phyloP scores from a whole-genome alignment of 805 yeast genomes.

The Sugiyamaella smithiae region DNA sequence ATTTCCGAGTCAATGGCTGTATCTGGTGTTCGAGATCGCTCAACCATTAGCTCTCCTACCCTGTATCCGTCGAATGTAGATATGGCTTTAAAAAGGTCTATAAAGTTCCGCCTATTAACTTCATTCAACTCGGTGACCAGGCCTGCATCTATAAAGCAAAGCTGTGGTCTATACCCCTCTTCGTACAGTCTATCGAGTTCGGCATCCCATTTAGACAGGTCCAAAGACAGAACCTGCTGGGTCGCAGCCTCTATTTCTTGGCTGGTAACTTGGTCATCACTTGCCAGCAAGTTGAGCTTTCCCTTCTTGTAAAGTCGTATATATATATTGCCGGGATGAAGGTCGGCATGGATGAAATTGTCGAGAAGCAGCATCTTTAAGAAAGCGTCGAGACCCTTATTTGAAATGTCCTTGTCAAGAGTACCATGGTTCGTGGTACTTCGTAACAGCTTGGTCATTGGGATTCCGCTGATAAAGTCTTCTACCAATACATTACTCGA shows the following conservation, averaged over 20 bases:
- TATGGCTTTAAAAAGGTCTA: slow-evolving; percentile 82
- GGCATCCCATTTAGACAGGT: slow-evolving; percentile 7
- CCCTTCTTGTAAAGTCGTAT: slow-evolving; percentile 57
- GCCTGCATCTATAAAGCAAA: slow-evolving; percentile 92
- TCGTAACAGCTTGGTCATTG: slow-evolving; percentile 68
- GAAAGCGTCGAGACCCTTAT: slow-evolving; percentile 85
- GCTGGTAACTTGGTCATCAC: slow-evolving; percentile 31
- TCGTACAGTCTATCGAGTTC: slow-evolving; percentile 46
- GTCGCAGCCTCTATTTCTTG: slow-evolving; percentile 28
- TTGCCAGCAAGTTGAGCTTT: slow-evolving; percentile 31
- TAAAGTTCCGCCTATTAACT: slow-evolving; percentile 74
- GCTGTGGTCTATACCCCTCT: slow-evolving; percentile 72
- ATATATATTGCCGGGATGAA: slow-evolving; percentile 95
- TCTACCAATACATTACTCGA: slow-evolving; percentile 77
- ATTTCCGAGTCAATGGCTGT: slow-evolving; percentile 81
- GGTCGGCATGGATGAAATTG: slow-evolving; percentile 93
- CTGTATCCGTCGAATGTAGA: slow-evolving; percentile 90
- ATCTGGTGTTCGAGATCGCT: slow-evolving; percentile 90
- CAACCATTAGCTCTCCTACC: slow-evolving; percentile 96
- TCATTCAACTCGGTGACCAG: slow-evolving; percentile 85
- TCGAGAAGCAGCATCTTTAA: slow-evolving; percentile 89
- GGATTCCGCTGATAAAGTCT: slow-evolving; percentile 77
- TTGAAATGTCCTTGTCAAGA: slow-evolving; percentile 55
- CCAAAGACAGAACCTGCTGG: slow-evolving; percentile 26
- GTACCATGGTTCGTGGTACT: slow-evolving; percentile 27